phyloP scores from a whole-genome alignment of 2,329 filamentous ascomycete genomes.

The Microdochium trichocladiopsis region DNA sequence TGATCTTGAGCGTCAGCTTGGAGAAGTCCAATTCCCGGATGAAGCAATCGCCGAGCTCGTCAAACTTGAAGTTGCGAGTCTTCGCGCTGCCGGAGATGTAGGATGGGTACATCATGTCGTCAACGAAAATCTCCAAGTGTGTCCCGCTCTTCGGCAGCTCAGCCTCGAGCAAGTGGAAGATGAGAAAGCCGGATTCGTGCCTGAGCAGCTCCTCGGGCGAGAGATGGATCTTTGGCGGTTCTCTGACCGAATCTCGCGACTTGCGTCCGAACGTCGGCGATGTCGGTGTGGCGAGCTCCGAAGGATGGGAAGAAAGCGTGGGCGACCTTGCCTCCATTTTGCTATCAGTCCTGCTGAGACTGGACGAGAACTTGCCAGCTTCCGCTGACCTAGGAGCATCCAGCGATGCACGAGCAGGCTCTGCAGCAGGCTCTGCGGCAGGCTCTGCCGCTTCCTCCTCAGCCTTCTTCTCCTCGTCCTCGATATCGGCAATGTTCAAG shows the following conservation, averaged over 20 bases:
- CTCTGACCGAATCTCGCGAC: constrained; percentile 44
- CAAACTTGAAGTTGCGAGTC: constrained; percentile 63
- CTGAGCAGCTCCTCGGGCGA: constrained; percentile 72
- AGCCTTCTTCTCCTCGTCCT: constrained; percentile 65
- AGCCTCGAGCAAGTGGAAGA: constrained; percentile 90
- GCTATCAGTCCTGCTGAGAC: constrained; percentile 19
- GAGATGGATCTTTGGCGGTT: constrained; percentile 70
- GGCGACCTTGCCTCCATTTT: constrained; percentile 22
- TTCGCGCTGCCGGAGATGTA: constrained; percentile 76
- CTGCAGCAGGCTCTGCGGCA: constrained; percentile 10
- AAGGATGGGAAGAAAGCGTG: constrained; percentile 28
- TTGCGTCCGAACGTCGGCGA: constrained; percentile 24
- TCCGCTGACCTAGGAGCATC: constrained; percentile 25
- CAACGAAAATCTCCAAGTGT: constrained; percentile 82
- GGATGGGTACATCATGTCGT: constrained; percentile 88
- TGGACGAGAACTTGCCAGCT: constrained; percentile 36
- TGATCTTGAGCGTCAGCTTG: constrained; percentile 78
- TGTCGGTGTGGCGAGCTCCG: constrained; percentile 29
- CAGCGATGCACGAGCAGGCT: constrained; percentile 16
- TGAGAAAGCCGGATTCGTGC: constrained; percentile 85
- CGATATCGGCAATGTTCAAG: constrained; percentile 80
- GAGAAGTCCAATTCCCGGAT: constrained; percentile 97
- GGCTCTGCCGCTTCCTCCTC: constrained; percentile 31
- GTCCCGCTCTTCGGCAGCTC: constrained; percentile 71
- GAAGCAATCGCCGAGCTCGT: constrained; percentile 92